Percentiles rank a stretch among this genome's conserved stretches.
Evolutionary conservation across 805 yeast genomes (phyloP).

Genomic region (Yarrowia deformans): DNA sequence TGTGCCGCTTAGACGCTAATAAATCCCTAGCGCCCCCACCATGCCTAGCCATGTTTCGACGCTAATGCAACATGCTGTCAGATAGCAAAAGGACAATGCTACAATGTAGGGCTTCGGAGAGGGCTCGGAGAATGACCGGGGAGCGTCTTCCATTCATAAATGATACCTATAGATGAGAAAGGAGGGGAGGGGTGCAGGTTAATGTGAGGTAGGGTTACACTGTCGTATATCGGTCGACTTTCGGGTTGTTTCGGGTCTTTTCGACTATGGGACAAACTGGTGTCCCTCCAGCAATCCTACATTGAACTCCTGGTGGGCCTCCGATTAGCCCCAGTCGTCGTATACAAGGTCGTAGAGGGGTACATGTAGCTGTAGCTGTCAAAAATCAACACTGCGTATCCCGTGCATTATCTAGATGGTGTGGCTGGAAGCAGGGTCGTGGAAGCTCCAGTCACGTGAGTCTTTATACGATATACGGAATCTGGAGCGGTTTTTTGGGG

Average conservation of each 20-base stretch:
- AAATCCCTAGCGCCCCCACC: background rate
- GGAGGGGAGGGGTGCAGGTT: too few relatives aligned
- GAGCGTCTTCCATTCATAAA: too few relatives aligned
- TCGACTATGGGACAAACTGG: background rate
- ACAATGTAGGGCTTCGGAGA: background rate
- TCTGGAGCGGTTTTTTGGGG: too few relatives aligned
- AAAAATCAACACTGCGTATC: background rate
- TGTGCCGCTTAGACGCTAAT: background rate
- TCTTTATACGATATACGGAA: too few relatives aligned
- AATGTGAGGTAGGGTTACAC: too few relatives aligned
- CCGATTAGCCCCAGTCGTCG: background rate
- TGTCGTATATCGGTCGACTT: too few relatives aligned
- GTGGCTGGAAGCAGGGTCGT: too few relatives aligned
- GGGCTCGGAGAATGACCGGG: background rate
- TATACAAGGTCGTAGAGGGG: slow-evolving; percentile 18
- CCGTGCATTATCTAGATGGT: slow-evolving; percentile 7
- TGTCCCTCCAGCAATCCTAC: background rate
- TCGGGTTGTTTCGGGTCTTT: background rate
- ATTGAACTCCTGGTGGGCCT: background rate
- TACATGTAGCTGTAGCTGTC: background rate
- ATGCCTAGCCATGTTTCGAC: background rate
- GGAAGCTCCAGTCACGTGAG: too few relatives aligned
- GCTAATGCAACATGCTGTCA: slow-evolving; percentile 7
- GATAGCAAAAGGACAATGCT: background rate
- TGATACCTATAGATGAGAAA: too few relatives aligned